Evolutionary conservation across 2,329 filamentous ascomycete genomes (phyloP).

Genomic region (Ophiostoma himal-ulmi): DNA sequence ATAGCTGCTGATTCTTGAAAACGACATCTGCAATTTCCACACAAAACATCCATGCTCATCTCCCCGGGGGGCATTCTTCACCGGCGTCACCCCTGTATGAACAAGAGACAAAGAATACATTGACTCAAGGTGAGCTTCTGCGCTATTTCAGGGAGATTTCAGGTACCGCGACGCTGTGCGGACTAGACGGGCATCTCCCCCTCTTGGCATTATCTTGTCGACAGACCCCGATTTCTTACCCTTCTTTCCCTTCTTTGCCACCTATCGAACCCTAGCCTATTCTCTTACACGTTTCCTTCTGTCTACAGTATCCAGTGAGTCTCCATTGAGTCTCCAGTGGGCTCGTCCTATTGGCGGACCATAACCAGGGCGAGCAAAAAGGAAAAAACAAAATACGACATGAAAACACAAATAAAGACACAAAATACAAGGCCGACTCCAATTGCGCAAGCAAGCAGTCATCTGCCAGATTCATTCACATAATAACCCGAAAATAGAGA

Average conservation of each 20-base stretch:
- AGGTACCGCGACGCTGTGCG: background rate
- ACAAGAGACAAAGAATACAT: background rate
- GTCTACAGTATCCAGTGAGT: background rate
- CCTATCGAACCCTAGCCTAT: background rate
- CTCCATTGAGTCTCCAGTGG: background rate
- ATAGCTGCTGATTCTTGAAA: background rate
- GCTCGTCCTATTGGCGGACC: slow-evolving; percentile 5
- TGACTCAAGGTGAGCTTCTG: background rate
- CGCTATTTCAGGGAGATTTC: background rate
- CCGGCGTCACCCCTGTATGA: slow-evolving; percentile 1
- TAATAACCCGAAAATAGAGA: background rate
- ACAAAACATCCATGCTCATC: background rate
- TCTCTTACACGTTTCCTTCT: slow-evolving; percentile 8
- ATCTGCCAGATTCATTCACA: background rate
- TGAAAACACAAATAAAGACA: background rate
- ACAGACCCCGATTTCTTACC: background rate
- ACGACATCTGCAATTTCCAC: background rate
- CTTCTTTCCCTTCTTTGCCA: background rate
- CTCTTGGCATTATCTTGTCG: background rate
- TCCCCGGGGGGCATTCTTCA: background rate
- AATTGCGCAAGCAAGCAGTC: slow-evolving; percentile 1
- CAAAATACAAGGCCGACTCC: background rate
- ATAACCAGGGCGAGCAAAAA: background rate
- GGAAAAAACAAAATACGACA: background rate
- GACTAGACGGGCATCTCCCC: slow-evolving; percentile 9